A percentile compares a stretch with the other conserved stretches of the same genome.
Conservation (phyloP, 192 early-diverging fungal species). For the Coemansia sp. region DNA sequence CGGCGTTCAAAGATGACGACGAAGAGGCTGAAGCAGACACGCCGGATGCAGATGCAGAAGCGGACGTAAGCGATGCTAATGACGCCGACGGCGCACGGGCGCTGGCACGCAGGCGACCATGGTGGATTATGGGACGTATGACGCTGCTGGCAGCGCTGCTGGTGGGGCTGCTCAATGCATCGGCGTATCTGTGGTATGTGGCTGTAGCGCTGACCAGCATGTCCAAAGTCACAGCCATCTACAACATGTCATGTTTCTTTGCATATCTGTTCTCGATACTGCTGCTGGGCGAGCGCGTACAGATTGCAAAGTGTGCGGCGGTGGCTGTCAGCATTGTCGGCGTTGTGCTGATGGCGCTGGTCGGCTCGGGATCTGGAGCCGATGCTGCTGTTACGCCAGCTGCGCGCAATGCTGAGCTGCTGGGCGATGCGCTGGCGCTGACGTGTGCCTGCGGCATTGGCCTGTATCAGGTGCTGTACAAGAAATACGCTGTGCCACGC, state of each 20-base stretch:
- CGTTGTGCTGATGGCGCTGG: constrained; percentile 65
- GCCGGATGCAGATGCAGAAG: neutral
- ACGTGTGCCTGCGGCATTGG: constrained; percentile 68
- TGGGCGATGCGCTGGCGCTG: constrained; percentile 63
- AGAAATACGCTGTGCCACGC: constrained; percentile 65
- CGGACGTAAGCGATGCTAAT: constrained; percentile 1
- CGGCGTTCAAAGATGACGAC: constrained; percentile 9
- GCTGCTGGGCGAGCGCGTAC: constrained; percentile 66
- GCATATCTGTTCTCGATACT: constrained; percentile 77
- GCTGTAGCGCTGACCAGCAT: constrained; percentile 70
- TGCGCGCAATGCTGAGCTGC: constrained; percentile 28
- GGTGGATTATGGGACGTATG: constrained; percentile 28
- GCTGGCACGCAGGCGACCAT: constrained; percentile 21
- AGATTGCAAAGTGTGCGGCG: constrained; percentile 59
- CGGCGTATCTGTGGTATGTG: constrained; percentile 79
- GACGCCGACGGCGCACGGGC: constrained; percentile 17
- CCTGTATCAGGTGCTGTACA: constrained; percentile 80
- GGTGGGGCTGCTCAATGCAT: constrained; percentile 61
- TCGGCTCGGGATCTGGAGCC: constrained; percentile 21
- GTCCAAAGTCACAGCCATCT: constrained; percentile 77
- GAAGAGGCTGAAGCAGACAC: neutral
- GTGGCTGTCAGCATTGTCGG: constrained; percentile 68
- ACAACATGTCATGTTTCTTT: constrained; percentile 82
- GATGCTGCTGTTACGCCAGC: constrained; percentile 5
- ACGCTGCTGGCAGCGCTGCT: constrained; percentile 38